Conservation (phyloP, 2,329 filamentous ascomycete species). For the Celoporthe dispersa region DNA sequence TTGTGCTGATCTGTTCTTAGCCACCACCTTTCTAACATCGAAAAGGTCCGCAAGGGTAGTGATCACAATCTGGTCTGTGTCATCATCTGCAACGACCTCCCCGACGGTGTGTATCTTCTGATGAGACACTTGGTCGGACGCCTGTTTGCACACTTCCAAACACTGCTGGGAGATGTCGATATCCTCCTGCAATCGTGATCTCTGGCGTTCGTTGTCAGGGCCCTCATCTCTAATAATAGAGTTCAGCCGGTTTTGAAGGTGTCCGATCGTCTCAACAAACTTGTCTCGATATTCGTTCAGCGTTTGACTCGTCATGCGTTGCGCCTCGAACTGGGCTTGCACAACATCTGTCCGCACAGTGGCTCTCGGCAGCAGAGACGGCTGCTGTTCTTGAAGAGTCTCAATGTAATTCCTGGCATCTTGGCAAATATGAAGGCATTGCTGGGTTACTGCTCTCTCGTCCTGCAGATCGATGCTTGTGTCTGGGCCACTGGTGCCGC, state of each 20-base stretch:
- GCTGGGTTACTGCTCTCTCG: not conserved
- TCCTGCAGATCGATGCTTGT: not conserved
- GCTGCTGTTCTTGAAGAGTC: not conserved
- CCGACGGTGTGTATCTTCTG: slow-evolving; percentile 1
- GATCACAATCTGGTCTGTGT: not conserved
- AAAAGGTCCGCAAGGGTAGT: slow-evolving; percentile 1
- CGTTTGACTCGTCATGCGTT: not conserved
- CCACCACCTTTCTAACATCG: not conserved
- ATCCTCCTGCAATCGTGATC: not conserved
- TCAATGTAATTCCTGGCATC: not conserved
- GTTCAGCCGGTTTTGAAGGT: not conserved
- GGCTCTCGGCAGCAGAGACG: not conserved
- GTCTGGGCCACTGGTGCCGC: not conserved
- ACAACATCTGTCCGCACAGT: not conserved
- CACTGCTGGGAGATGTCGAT: not conserved
- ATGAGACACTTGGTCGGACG: not conserved
- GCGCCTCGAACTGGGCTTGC: not conserved
- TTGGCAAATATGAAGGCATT: not conserved
- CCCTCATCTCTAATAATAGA: not conserved
- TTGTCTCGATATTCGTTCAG: not conserved
- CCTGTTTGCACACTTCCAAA: not conserved
- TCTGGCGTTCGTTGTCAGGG: not conserved
- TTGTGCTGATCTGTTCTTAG: slow-evolving; percentile 3
- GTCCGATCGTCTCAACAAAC: not conserved
- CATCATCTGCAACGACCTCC: not conserved